A percentile compares a stretch with the other conserved stretches of the same genome.
phyloP scores from a whole-genome alignment of 495 filamentous ascomycete genomes.

The Rhizodiscina lignyota region DNA sequence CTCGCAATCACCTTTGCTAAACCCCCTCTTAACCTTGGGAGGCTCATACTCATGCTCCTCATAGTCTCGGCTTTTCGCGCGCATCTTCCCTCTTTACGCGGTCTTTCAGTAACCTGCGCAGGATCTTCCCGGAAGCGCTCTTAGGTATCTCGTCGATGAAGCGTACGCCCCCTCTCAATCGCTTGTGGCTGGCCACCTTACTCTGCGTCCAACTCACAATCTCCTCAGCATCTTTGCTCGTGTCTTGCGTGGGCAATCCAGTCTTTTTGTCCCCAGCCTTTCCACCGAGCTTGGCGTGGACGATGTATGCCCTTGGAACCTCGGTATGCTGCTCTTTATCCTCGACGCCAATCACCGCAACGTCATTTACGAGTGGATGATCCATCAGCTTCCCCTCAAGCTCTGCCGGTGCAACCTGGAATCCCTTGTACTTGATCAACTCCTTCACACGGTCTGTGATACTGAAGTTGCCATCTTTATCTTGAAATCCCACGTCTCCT shows the following conservation, averaged over 20 bases:
- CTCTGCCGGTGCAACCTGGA: conserved; percentile 1
- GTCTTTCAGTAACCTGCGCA: conserved; percentile 15
- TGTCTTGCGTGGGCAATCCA: too few relatives aligned
- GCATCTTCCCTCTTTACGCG: neutral
- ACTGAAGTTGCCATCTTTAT: neutral
- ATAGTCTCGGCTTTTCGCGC: neutral
- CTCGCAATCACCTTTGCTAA: too few relatives aligned
- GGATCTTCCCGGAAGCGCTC: conserved; percentile 14
- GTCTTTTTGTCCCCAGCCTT: too few relatives aligned
- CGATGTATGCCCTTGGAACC: conserved; percentile 1
- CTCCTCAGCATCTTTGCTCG: neutral
- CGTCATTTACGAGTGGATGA: conserved; percentile 1
- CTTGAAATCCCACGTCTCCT: neutral
- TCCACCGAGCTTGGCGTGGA: neutral
- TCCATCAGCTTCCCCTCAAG: neutral
- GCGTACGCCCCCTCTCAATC: conserved; percentile 14
- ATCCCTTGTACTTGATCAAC: neutral
- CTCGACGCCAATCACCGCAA: conserved; percentile 1
- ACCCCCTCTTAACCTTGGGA: too few relatives aligned
- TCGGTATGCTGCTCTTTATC: conserved; percentile 1
- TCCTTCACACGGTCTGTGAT: neutral
- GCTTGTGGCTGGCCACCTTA: conserved; percentile 10
- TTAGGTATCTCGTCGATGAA: conserved; percentile 17
- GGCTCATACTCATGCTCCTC: neutral
- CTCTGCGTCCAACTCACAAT: neutral